These are phyloP conservation scores for Aspergillus tanneri DNA, from an alignment of 2,329 filamentous ascomycete genomes.

Conservation along the genomic window DNA sequence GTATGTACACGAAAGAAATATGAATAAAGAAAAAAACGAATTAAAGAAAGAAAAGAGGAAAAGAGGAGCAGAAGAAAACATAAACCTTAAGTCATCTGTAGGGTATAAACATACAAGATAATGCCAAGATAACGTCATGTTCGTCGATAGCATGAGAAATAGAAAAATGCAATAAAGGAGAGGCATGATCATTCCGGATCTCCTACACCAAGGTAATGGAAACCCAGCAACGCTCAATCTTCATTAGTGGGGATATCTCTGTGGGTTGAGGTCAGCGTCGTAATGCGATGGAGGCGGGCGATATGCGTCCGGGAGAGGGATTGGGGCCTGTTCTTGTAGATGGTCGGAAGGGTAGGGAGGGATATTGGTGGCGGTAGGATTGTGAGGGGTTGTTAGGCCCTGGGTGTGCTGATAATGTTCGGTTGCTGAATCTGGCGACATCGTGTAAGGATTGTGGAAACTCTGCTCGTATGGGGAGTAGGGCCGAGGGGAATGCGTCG, in stretches of 20 bases:
- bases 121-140: background rate
- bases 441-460: conserved; percentile 16
- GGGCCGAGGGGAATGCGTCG: conserved; percentile 13
- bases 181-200: too few species aligned
- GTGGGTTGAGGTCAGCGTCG: conserved; percentile 17
- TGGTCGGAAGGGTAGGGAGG: conserved; percentile 21
- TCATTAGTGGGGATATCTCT: background rate
- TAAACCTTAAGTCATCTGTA: background rate
- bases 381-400: conserved; percentile 11
- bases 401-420: conserved; percentile 16
- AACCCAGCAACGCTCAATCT: too few species aligned
- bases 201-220: too few species aligned
- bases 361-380: background rate
- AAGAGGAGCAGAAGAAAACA: conserved; percentile 9
- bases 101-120: background rate
- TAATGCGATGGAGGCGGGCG: conserved; percentile 28
- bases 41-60: background rate
- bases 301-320: conserved; percentile 33
- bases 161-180: too few species aligned
- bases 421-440: conserved; percentile 18
- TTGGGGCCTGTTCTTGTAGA: conserved; percentile 31
- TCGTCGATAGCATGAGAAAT: conserved; percentile 14
- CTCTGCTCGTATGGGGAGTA: conserved; percentile 22
- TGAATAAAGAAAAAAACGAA: background rate
- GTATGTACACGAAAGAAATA: background rate